Evolutionary conservation across 2,329 filamentous ascomycete genomes (phyloP).

Genomic region (Lecanicillium sp.): DNA sequence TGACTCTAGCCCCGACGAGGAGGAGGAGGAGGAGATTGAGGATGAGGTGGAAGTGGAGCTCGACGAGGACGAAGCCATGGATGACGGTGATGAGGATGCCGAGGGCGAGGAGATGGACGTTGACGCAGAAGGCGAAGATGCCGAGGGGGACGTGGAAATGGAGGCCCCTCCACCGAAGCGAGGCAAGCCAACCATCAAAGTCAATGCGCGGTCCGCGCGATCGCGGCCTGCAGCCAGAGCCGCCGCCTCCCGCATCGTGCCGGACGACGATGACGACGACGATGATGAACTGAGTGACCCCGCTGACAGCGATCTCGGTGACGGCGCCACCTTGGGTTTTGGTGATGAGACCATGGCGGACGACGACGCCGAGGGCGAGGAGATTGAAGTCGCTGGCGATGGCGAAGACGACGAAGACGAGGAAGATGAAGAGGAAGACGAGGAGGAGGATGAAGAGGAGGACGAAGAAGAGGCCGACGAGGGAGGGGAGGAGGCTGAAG

Average conservation of each 20-base stretch:
- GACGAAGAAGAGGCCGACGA: conserved; percentile 31
- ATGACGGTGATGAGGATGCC: conserved; percentile 27
- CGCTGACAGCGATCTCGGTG: conserved; percentile 10
- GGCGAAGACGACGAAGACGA: conserved; percentile 35
- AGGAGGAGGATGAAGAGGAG: conserved; percentile 28
- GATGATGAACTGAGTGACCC: conserved; percentile 50
- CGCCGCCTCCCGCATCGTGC: conserved; percentile 23
- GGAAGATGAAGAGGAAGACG: conserved; percentile 29
- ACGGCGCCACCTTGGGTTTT: conserved; percentile 24
- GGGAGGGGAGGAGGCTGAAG: conserved; percentile 26
- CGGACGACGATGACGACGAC: conserved; percentile 37
- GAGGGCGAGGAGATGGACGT: conserved; percentile 25
- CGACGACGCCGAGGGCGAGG: conserved; percentile 41
- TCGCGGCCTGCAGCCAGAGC: conserved; percentile 17
- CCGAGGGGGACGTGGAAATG: conserved; percentile 33
- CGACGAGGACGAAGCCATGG: conserved; percentile 32
- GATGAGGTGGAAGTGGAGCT: conserved; percentile 24
- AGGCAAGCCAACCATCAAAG: conserved; percentile 33
- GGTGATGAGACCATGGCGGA: conserved; percentile 38
- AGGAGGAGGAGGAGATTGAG: conserved; percentile 33
- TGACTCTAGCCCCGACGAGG: conserved; percentile 44
- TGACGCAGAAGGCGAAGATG: conserved; percentile 31
- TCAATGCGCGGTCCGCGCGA: conserved; percentile 31
- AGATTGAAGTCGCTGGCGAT: conserved; percentile 32
- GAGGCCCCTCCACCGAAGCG: conserved; percentile 30